Evolutionary conservation across 106 monocot genomes (phyloP), one percentile per base, ranked within the genome.

Genomic region (Allium cepa): DNA sequence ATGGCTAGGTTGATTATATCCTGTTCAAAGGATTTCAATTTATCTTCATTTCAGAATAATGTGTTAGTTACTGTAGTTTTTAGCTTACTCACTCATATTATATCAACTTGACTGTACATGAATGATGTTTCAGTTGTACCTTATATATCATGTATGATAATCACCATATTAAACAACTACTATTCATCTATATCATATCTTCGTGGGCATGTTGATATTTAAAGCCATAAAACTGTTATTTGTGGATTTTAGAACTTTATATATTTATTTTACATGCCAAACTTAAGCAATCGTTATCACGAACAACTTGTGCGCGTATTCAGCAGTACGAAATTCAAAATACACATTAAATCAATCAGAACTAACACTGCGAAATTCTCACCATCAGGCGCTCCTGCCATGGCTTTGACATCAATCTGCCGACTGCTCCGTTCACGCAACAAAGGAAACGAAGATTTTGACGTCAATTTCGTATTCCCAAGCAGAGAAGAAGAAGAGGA

Each of bases 311-410:
- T 17, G 17, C 50, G 65, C 65, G 9, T 18, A 17, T 49, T 50
- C 17, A 9, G 2, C 15, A 50, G 9, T 49, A 65, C 10, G 11
- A 49, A 50, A 11, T 8, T 10, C 48, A 3, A 22, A 49, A 14
- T 26, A 22, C 4, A 36, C 36, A 36, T 36, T 4, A 36, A 36
- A 36, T 36, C 36, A 36, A 36, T 36, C 36, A 36, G 3, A 36
- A 4, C 36, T 36, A 36, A 36, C 36, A 36, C 36, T 36, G 36
- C 36, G 36, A 36, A 17, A 8, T 8, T 17, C 50, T 66, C 50
- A 66, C 65, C 65, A 17, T 66, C 65, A 9, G n/a, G 17, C 2
- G 65, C 18, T 1, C 18, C 65, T 18, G 65, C 65, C 65, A 66
- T 66, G 65, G 65, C 65, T 50, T 50, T 66, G 13, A 49, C 49